These are phyloP conservation scores for Golubevia pallescens DNA, from an alignment of 1,284 basidiomycete species.

Conservation along the genomic window DNA sequence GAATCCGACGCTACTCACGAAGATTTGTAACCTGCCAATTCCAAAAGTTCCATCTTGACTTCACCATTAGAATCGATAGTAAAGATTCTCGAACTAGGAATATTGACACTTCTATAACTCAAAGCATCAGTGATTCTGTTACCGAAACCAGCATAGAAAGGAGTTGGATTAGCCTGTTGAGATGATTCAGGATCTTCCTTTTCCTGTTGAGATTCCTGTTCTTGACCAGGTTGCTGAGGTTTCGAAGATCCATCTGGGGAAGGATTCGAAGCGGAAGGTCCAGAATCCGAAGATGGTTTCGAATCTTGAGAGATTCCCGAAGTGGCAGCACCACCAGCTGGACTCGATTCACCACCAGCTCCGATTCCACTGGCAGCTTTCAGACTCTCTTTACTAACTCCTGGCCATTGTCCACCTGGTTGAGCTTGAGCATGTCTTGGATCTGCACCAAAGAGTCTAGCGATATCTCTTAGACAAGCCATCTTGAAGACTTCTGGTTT, in stretches of 20 bases:
- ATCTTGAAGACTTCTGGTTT: conserved; percentile 99
- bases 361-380: conserved; percentile 1
- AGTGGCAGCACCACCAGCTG: conserved; percentile 19
- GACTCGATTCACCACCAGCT: conserved; percentile 10
- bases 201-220: neutral
- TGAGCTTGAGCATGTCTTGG: conserved; percentile 11
- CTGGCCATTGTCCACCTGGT: neutral
- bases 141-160: conserved; percentile 97
- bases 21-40: conserved; percentile 94
- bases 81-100: conserved; percentile 93
- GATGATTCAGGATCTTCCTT: conserved; percentile 56
- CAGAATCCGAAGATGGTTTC: neutral
- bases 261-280: neutral
- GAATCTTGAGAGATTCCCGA: conserved; percentile 2
- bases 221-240: neutral
- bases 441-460: conserved; percentile 53
- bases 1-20: conserved; percentile 71
- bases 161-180: conserved; percentile 69
- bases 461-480: conserved; percentile 94
- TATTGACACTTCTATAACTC: conserved; percentile 92
- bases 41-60: conserved; percentile 95
- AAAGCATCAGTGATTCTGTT: conserved; percentile 98
- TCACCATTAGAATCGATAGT: conserved; percentile 95
- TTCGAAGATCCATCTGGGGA: neutral
- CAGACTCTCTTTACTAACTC: conserved; percentile 1